A percentile compares a stretch with the other conserved stretches of the same genome.
These are phyloP conservation scores for Coemansia sp. DNA, from an alignment of 192 early-diverging fungal species.

Conservation along the genomic window DNA sequence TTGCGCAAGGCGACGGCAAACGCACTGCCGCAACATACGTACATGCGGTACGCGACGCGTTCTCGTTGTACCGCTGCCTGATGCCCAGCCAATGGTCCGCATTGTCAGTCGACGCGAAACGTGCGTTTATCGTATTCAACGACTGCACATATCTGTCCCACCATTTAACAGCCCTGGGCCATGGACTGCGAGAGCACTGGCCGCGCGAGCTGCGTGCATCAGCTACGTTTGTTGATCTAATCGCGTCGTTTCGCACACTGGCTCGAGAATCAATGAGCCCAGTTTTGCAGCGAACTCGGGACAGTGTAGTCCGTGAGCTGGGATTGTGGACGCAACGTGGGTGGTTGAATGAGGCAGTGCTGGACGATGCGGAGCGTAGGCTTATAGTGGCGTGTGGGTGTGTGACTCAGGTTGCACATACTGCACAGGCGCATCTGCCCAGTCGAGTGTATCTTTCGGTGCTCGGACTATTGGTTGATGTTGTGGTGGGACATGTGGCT, in stretches of 20 bases:
- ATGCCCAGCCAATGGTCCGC: conserved; percentile 18
- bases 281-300: conserved; percentile 19
- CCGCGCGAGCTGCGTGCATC: conserved; percentile 22
- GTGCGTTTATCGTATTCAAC: conserved; percentile 42
- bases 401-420: conserved; percentile 19
- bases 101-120: conserved; percentile 22
- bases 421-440: conserved; percentile 20
- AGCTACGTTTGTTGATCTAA: conserved; percentile 42
- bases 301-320: conserved; percentile 19
- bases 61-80: conserved; percentile 41
- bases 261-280: conserved; percentile 21
- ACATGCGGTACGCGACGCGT: conserved; percentile 48
- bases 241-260: conserved; percentile 37
- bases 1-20: conserved; percentile 12
- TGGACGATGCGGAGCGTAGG: conserved; percentile 17
- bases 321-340: conserved; percentile 16
- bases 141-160: conserved; percentile 52
- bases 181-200: conserved; percentile 32
- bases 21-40: conserved; percentile 27
- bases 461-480: conserved; percentile 27
- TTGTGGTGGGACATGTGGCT: conserved; percentile 14
- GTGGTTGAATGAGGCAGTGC: conserved; percentile 13
- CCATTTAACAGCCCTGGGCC: conserved; percentile 37
- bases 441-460: conserved; percentile 19
- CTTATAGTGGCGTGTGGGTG: conserved; percentile 29